A percentile compares a stretch with the other conserved stretches of the same genome.
Evolutionary conservation across 306 rosid genomes (phyloP).

Genomic region (Prosopis cineraria): DNA sequence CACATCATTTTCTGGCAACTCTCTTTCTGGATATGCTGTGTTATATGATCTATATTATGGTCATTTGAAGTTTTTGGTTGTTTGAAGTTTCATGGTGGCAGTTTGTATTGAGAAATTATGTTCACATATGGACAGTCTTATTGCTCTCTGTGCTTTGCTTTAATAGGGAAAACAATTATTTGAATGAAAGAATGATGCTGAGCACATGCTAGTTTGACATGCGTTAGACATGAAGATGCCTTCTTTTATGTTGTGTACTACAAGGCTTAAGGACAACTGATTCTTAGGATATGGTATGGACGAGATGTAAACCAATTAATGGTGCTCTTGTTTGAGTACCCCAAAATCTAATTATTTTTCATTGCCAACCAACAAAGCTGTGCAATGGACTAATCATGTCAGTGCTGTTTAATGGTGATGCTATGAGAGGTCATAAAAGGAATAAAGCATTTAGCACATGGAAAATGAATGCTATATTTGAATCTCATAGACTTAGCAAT

Average conservation of each 20-base stretch:
- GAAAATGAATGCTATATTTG: constrained; percentile 1
- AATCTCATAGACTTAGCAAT: background rate
- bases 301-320: background rate
- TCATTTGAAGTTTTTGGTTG: constrained; percentile 5
- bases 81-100: background rate
- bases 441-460: background rate
- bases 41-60: too few species aligned
- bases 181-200: background rate
- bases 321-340: background rate
- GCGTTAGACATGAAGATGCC: background rate
- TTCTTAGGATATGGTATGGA: background rate
- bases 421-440: background rate
- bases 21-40: too few species aligned
- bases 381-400: background rate
- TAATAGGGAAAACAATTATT: background rate
- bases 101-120: background rate
- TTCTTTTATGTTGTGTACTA: background rate
- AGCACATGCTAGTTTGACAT: background rate
- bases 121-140: background rate
- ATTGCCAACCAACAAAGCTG: background rate
- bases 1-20: too few species aligned
- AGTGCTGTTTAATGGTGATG: background rate
- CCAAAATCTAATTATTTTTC: background rate
- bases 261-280: constrained; percentile 1
- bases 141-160: background rate